A percentile compares a stretch with the other conserved stretches of the same genome.
Evolutionary conservation across 495 filamentous ascomycete species (phyloP).

Genomic region (Aspergillus cavernicola): DNA sequence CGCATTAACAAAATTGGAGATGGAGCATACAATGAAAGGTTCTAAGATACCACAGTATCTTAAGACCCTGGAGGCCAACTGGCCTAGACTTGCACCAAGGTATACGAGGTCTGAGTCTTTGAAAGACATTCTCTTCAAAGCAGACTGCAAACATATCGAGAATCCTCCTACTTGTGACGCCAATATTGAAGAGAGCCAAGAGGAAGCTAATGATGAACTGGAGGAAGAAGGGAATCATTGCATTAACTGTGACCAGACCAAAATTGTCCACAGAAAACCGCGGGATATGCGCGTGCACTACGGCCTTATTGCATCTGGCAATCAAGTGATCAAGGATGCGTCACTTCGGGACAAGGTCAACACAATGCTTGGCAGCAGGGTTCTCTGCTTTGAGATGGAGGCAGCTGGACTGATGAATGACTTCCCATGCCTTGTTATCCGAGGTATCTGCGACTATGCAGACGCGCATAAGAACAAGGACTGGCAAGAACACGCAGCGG

Average conservation of each 20-base stretch:
- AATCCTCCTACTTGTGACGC: background rate
- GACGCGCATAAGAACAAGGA: slow-evolving; percentile 22
- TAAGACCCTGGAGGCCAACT: background rate
- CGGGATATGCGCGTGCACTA: slow-evolving; percentile 17
- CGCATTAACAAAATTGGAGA: background rate
- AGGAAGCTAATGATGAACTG: background rate
- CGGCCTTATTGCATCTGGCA: slow-evolving; percentile 20
- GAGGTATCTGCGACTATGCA: slow-evolving; percentile 26
- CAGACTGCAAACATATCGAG: background rate
- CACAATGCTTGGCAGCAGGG: background rate
- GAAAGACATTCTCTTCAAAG: background rate
- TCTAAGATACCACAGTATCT: background rate
- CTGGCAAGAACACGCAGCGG: slow-evolving; percentile 17
- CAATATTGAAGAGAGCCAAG: background rate
- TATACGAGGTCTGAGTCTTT: background rate
- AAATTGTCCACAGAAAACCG: slow-evolving; percentile 1
- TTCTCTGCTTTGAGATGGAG: slow-evolving; percentile 4
- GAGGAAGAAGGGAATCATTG: slow-evolving; percentile 9
- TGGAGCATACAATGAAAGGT: background rate
- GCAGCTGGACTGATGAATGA: slow-evolving; percentile 5
- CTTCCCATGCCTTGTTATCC: slow-evolving; percentile 19
- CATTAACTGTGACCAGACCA: slow-evolving; percentile 9
- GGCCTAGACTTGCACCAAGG: too few relatives aligned
- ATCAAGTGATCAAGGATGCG: slow-evolving; percentile 16
- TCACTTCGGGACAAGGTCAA: background rate